Evolutionary conservation across 768 basidiomycete genomes (phyloP).

Genomic region (Pisolithus albus): DNA sequence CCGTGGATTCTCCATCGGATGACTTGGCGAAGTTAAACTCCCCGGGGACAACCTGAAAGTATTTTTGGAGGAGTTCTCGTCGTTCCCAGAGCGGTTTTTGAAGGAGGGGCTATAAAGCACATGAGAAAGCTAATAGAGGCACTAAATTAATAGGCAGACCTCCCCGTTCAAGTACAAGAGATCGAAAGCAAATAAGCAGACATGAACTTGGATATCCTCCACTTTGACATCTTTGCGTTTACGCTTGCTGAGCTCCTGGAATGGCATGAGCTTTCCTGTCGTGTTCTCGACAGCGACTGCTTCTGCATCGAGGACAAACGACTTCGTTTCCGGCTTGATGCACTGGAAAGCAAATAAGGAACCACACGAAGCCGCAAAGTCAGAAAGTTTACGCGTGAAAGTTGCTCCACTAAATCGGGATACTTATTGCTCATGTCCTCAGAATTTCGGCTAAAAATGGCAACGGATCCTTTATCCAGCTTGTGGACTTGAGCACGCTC

Average conservation of each 20-base stretch:
- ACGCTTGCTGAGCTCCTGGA: constrained; percentile 91
- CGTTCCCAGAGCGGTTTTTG: constrained; percentile 70
- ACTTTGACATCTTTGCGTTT: constrained; percentile 98
- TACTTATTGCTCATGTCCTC: constrained; percentile 99
- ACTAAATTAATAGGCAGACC: constrained; percentile 36
- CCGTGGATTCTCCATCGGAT: constrained; percentile 81
- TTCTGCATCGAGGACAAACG: constrained; percentile 94
- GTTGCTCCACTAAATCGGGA: constrained; percentile 92
- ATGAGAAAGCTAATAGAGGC: neutral
- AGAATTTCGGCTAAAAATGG: constrained; percentile 95
- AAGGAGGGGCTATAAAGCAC: constrained; percentile 64
- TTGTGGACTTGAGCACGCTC: constrained; percentile 95
- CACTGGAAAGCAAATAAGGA: constrained; percentile 44
- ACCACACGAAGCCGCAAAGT: neutral
- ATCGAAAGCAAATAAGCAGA: constrained; percentile 96
- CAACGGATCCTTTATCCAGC: constrained; percentile 72
- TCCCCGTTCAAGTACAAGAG: constrained; percentile 95
- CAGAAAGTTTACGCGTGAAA: constrained; percentile 58
- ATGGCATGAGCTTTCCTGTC: constrained; percentile 86
- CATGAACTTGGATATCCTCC: constrained; percentile 95
- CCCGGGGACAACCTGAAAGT: constrained; percentile 76
- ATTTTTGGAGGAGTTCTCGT: constrained; percentile 64
- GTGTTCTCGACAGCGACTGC: constrained; percentile 91
- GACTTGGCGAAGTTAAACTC: constrained; percentile 94
- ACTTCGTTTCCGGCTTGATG: constrained; percentile 73